Evolutionary conservation across 768 basidiomycete species (phyloP).

Genomic region (Melanogaster broomeanus): DNA sequence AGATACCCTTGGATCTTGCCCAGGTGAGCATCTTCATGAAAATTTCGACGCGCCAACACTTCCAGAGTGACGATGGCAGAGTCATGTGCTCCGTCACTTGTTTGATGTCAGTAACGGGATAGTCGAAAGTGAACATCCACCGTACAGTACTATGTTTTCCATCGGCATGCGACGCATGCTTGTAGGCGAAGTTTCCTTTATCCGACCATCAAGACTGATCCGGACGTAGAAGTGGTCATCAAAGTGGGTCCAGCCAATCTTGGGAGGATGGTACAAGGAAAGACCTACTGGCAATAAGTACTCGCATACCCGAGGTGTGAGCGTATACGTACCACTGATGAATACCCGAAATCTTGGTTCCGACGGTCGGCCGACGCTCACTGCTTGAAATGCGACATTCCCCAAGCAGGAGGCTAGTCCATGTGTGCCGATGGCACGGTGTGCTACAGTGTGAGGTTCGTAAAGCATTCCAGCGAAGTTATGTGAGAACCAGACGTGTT

Average conservation of each 20-base stretch:
- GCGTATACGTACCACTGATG: neutral
- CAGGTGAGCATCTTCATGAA: neutral
- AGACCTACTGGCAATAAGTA: neutral
- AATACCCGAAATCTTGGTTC: neutral
- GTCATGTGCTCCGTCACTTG: neutral
- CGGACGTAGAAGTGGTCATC: conserved; percentile 2
- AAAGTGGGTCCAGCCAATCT: neutral
- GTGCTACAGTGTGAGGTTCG: neutral
- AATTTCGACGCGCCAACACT: conserved; percentile 2
- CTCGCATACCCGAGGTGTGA: neutral
- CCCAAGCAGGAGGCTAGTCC: neutral
- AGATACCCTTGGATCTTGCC: neutral
- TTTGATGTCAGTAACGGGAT: neutral
- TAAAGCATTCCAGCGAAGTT: neutral
- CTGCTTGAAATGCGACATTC: neutral
- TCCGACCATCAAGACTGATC: neutral
- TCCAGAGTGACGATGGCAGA: neutral
- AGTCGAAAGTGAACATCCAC: neutral
- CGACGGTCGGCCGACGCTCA: neutral
- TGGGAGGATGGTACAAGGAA: conserved; percentile 1
- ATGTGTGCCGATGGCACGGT: neutral
- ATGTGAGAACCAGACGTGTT: neutral
- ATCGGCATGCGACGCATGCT: neutral
- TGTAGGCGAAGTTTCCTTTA: neutral
- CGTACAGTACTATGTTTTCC: neutral